Percentiles rank a stretch among this genome's conserved stretches.
Conservation (phyloP, 2,329 filamentous ascomycete genomes). For the Cadophora sp. region DNA sequence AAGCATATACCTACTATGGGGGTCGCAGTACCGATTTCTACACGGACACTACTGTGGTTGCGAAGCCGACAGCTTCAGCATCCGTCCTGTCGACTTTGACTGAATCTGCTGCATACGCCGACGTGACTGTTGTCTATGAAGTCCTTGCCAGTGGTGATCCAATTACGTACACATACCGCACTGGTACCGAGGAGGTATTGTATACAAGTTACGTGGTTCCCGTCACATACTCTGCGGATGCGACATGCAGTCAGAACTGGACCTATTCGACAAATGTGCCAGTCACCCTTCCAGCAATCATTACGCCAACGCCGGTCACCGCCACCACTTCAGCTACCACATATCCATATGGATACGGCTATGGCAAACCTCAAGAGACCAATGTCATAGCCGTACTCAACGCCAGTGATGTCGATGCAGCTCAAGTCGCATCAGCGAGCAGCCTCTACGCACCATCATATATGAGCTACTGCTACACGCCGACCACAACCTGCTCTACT, state of each 20-base stretch:
- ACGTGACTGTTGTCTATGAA: constrained; percentile 29
- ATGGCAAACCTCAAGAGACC: constrained; percentile 18
- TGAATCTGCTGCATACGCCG: constrained; percentile 14
- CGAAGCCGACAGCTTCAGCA: constrained; percentile 18
- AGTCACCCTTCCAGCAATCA: constrained; percentile 25
- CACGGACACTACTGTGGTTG: constrained; percentile 24
- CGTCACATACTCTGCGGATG: constrained; percentile 28
- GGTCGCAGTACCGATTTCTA: neutral
- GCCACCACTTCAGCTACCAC: constrained; percentile 20
- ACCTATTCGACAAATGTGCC: constrained; percentile 31
- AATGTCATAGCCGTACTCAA: constrained; percentile 25
- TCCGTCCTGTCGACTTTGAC: constrained; percentile 24
- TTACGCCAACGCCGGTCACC: constrained; percentile 17
- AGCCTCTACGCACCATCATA: constrained; percentile 21
- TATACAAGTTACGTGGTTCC: constrained; percentile 25
- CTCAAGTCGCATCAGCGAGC: constrained; percentile 24
- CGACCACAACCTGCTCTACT: constrained; percentile 25
- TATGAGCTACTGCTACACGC: constrained; percentile 29
- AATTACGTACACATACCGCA: neutral
- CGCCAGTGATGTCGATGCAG: constrained; percentile 25
- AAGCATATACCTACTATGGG: constrained; percentile 24
- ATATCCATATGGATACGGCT: constrained; percentile 16
- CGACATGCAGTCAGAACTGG: constrained; percentile 34
- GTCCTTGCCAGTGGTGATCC: constrained; percentile 12
- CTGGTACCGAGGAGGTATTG: neutral